Evolutionary conservation across 208 protist species (phyloP), one percentile per base, ranked within the genome.

Genomic region (Crithidia sp.): DNA sequence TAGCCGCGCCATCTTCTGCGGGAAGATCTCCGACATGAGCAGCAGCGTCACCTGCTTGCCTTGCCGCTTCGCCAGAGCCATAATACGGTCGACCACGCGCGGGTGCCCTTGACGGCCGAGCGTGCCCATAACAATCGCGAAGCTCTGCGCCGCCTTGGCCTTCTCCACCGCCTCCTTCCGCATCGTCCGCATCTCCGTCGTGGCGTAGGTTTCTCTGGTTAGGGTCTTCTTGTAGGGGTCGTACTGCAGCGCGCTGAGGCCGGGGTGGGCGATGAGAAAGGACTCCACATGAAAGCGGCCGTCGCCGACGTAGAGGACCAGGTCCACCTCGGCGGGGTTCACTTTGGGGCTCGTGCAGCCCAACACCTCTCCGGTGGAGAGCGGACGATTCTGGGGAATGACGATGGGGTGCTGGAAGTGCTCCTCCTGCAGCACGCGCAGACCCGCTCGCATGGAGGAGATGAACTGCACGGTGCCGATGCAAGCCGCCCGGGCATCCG

Each of bases 211-310:
- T 78, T 99, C 98, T 12, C 67, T 60, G 4, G 96, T 95, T 44
- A 99, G 82, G 37, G 77, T 87, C 75, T 99, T 99, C 53, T 85
- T 90, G 83, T 99, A 99, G 1, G 99, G 98, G 73, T 99, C 95
- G 71, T 99, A 99, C 76, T 94, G 90, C 36, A 95, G 97, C 0
- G 96, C 92, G 36, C 90, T 78, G 0, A 99, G 63, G 12, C 61
- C 63, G 13, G 98, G 98, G 84, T 99, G 99, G 16, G 90, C 87
- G 53, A 99, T 99, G 86, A 99, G 98, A 58, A 99, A 98, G 0
- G 97, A 97, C 86, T 99, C 98, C 7, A 99, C 84, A 82, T 99
- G 99, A 79, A 99, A 99, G 61, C 99, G 85, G 16, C 99, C 99
- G 77, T 99, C 99, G 39, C 97, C 98, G 2, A 99, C 79, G 84